Conservation (phyloP, 2,329 filamentous ascomycete genomes). For the Xylariomycetidae sp. region DNA sequence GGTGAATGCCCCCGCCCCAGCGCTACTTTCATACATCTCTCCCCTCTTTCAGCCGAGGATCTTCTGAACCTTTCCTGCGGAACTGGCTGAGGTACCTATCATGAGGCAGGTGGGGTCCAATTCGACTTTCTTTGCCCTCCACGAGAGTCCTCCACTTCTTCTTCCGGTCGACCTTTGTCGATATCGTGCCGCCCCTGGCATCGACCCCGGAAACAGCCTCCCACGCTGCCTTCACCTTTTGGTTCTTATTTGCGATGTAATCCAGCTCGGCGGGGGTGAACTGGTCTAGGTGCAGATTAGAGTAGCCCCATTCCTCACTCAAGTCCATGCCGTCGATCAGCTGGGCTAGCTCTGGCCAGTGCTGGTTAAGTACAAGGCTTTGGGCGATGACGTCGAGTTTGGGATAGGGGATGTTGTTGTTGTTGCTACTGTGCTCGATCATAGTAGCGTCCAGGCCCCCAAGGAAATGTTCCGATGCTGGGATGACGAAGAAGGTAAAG, state of each 20-base stretch:
- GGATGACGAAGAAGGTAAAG: neutral
- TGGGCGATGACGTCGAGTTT: neutral
- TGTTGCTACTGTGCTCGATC: neutral
- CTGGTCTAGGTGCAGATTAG: neutral
- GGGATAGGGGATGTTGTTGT: neutral
- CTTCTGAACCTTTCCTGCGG: neutral
- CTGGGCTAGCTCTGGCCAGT: neutral
- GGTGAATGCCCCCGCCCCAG: too few relatives aligned
- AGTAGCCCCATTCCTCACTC: neutral
- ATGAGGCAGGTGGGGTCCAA: neutral
- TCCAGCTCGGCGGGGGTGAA: neutral
- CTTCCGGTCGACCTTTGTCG: neutral
- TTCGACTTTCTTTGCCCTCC: neutral
- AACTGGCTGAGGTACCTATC: neutral
- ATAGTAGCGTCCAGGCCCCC: neutral
- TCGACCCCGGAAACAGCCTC: neutral
- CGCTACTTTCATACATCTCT: neutral
- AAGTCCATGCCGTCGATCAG: neutral
- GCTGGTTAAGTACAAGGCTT: neutral
- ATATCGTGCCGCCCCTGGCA: neutral
- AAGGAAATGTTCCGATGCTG: neutral
- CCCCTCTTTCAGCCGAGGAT: neutral
- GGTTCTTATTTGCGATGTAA: neutral
- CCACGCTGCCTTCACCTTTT: neutral
- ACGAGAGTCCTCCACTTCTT: neutral